These are phyloP conservation scores for Colletotrichum siamense DNA, from an alignment of 2,329 filamentous ascomycete genomes.

Conservation along the genomic window DNA sequence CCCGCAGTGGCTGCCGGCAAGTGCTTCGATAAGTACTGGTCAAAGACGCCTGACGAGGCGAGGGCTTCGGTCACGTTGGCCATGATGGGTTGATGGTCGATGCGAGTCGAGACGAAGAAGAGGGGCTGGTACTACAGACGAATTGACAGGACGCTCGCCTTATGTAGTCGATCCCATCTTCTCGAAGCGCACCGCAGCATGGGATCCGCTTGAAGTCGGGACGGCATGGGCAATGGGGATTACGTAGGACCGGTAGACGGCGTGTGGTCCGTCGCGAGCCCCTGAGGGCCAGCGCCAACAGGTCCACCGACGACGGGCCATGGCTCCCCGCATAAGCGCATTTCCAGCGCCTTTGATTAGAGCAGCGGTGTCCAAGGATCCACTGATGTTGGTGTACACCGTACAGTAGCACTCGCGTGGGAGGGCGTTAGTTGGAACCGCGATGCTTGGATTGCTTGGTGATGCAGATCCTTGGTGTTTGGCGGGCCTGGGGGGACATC, in stretches of 20 bases:
- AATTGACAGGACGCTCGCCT: neutral
- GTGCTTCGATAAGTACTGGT: neutral
- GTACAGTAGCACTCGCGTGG: neutral
- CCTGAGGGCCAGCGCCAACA: neutral
- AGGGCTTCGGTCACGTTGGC: neutral
- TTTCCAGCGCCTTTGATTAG: neutral
- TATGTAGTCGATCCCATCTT: neutral
- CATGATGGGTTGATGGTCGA: neutral
- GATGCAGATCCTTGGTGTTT: slow-evolving; percentile 8
- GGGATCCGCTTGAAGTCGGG: neutral
- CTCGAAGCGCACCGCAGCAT: neutral
- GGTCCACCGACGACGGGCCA: neutral
- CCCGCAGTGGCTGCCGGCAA: slow-evolving; percentile 1
- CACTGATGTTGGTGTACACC: neutral
- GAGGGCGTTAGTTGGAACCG: neutral
- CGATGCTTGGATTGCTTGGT: neutral
- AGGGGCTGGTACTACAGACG: neutral
- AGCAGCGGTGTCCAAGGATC: neutral
- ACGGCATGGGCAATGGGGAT: neutral
- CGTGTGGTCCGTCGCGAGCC: neutral
- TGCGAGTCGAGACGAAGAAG: neutral
- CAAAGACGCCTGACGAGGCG: neutral
- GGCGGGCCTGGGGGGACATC: neutral
- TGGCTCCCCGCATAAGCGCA: neutral
- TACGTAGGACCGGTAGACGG: neutral